Evolutionary conservation across 257 asterid species (phyloP).

Genomic region (Cruciata laevipes): DNA sequence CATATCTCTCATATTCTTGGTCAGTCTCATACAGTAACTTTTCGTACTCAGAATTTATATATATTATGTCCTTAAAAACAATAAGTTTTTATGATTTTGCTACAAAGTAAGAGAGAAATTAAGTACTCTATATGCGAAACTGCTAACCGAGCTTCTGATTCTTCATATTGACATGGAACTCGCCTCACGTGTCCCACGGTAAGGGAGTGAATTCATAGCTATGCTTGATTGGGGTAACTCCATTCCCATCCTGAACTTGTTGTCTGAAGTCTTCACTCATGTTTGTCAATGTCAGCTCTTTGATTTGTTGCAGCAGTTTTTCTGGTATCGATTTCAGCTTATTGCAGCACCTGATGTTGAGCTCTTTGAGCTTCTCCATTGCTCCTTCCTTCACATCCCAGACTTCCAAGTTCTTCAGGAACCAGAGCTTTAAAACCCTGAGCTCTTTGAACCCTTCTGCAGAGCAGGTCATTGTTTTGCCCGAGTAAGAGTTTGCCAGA

Average conservation of each 20-base stretch:
- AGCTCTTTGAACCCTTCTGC: slow-evolving; percentile 21
- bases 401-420: slow-evolving; percentile 20
- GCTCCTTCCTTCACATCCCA: slow-evolving; percentile 27
- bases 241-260: background rate
- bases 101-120: no score
- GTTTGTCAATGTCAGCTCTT: slow-evolving; percentile 25
- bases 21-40: no score
- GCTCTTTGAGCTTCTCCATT: slow-evolving; percentile 26
- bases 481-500: slow-evolving; percentile 26
- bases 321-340: slow-evolving; percentile 18
- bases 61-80: no score
- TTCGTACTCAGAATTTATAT: no score
- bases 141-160: background rate
- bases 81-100: no score
- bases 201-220: slow-evolving; percentile 11
- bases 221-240: slow-evolving; percentile 5
- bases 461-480: slow-evolving; percentile 16
- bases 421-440: slow-evolving; percentile 33
- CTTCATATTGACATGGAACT: background rate
- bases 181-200: slow-evolving; percentile 14
- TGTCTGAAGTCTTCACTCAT: slow-evolving; percentile 15
- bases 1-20: no score
- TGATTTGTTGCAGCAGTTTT: slow-evolving; percentile 10
- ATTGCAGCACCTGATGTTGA: slow-evolving; percentile 24
- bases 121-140: no score